Base-by-base conservation (phyloP, 2,329 filamentous ascomycete genomes). In the Cytospora piceicola region DNA sequence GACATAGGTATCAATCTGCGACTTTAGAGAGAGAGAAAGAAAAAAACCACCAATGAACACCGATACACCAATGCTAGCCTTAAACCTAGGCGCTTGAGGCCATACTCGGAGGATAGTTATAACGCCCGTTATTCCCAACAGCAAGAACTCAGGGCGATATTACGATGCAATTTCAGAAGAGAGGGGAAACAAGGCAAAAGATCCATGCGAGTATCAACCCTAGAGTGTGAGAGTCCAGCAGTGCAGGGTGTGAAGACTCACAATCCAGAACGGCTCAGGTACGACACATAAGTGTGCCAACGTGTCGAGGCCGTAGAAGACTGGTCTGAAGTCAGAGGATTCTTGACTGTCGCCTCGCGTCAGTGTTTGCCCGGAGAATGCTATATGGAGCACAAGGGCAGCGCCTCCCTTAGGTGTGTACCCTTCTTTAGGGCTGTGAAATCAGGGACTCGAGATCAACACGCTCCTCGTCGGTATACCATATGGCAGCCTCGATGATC, bases 401-500 rank as follows among this genome's bases (percentile, higher is more conserved):
- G 20, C 39, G 36, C 24, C 29, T 49, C 46, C 20, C 24, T 63
- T 39, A 17, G 24, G 36, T 22, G 24, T 7, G 11, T 15, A 24
- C 1, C 32, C 49, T 46, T 42, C 15, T 11, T 46, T 6, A 57
- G 24, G 24, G 39, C 61, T 64, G 53, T 30, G 56, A 17, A 29
- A 61, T 32, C 57, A 68, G 64, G 42, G 61, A 55, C 36, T 67
- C 65, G 36, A 68, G 62, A 53, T 68, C 62, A 24, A 67, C 67
- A 30, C 65, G 64, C 34, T 68, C 67, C 65, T 68, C 67, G 51
- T 78, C 77, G 5, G 82, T 83, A 71, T 84, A 93, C 87, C 90
- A 94, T 27, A 89, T 86, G 4, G 89, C 90, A 3, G 92, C 91
- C 70, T 88, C 85, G 64, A 95, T 87, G 70, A 96, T 90, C 69